These are phyloP conservation scores for Citrus australasica DNA, from an alignment of 345 rosid genomes.

Conservation along the genomic window DNA sequence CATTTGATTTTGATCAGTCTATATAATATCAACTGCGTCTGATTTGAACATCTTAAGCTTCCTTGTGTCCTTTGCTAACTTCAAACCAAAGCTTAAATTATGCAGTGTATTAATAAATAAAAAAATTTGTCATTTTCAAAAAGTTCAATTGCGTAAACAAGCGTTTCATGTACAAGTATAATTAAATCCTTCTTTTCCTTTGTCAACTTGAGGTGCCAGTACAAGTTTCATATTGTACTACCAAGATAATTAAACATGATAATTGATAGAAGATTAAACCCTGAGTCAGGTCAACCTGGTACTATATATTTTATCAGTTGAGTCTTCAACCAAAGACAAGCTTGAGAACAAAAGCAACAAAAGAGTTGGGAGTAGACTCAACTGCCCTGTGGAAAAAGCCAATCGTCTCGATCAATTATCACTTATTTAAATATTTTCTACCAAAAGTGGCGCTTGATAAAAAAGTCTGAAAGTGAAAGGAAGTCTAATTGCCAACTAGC, in stretches of 20 bases:
- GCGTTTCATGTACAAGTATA: too few relatives aligned
- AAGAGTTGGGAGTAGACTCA: conserved; percentile 14
- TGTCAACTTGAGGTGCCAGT: not conserved
- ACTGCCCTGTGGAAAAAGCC: conserved; percentile 35
- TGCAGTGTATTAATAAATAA: not conserved
- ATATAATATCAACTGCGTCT: not conserved
- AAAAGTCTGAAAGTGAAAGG: not conserved
- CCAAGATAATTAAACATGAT: not conserved
- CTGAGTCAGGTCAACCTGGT: not conserved
- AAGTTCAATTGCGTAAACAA: too few relatives aligned
- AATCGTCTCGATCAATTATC: not conserved
- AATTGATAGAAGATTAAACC: not conserved
- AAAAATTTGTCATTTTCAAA: not conserved
- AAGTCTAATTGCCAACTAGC: not conserved
- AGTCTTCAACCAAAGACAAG: conserved; percentile 9
- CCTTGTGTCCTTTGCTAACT: not conserved
- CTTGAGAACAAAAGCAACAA: conserved; percentile 3
- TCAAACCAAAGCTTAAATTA: not conserved
- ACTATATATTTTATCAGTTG: not conserved
- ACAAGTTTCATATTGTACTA: not conserved
- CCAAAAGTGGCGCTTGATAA: not conserved
- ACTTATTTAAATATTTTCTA: not conserved
- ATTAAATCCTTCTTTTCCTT: not conserved
- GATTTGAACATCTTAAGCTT: not conserved
- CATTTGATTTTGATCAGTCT: not conserved